phyloP scores from a whole-genome alignment of 148 eudicot genomes.

The Rheum nobile region DNA sequence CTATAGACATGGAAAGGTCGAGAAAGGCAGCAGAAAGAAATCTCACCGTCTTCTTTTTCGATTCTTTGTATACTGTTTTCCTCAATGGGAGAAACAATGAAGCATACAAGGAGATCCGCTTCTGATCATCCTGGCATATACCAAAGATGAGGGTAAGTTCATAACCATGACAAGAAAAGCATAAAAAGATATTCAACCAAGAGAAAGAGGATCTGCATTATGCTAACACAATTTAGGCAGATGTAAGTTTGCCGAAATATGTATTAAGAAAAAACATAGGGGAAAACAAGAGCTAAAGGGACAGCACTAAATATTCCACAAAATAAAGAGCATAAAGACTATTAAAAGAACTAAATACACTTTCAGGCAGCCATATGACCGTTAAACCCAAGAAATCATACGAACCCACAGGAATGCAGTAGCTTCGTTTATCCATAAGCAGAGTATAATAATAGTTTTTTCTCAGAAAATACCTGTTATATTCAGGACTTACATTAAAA shows the following conservation, averaged over 20 bases:
- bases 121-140: constrained; percentile 55
- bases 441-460: neutral
- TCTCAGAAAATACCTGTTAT: neutral
- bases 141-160: neutral
- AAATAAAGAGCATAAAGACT: no score
- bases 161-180: neutral
- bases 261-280: neutral
- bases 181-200: neutral
- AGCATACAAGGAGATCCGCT: constrained; percentile 63
- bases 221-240: neutral
- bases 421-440: neutral
- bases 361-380: neutral
- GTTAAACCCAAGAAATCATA: neutral
- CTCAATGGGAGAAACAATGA: constrained; percentile 68
- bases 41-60: constrained; percentile 60
- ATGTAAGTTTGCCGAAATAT: neutral
- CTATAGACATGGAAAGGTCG: neutral
- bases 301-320: neutral
- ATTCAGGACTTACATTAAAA: constrained; percentile 52
- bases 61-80: constrained; percentile 35
- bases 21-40: constrained; percentile 5
- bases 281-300: neutral
- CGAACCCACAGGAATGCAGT: neutral
- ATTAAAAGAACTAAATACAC: neutral
- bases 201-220: neutral